These are phyloP conservation scores for Umbelopsis sp. DNA, from an alignment of 192 early-diverging fungal species.

Conservation along the genomic window DNA sequence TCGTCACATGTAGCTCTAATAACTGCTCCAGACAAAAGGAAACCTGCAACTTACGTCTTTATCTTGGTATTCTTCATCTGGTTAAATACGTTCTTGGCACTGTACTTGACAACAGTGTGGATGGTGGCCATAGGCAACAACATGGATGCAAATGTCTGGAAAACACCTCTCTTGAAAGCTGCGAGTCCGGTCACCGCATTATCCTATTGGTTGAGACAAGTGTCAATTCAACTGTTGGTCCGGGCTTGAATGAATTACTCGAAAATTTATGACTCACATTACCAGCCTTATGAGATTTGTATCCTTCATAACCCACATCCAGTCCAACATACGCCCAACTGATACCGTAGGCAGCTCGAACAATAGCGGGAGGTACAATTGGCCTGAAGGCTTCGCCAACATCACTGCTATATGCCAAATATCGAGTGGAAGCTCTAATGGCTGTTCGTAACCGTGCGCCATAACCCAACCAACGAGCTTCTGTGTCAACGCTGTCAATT, in stretches of 20 bases:
- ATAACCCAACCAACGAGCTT: conserved; percentile 58
- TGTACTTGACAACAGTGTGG: conserved; percentile 67
- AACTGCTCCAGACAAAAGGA: background rate
- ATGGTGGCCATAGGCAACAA: conserved; percentile 63
- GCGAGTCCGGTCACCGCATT: conserved; percentile 47
- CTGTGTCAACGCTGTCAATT: conserved; percentile 48
- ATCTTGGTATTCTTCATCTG: conserved; percentile 37
- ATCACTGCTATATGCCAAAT: conserved; percentile 70
- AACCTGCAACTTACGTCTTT: conserved; percentile 25
- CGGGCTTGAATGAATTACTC: too few relatives aligned
- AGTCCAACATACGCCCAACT: conserved; percentile 64
- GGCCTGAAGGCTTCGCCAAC: conserved; percentile 74
- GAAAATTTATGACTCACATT: conserved; percentile 26
- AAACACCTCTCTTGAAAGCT: conserved; percentile 59
- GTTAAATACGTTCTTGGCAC: conserved; percentile 45
- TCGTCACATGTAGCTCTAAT: conserved; percentile 3
- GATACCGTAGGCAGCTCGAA: conserved; percentile 64
- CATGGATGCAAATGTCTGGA: conserved; percentile 65
- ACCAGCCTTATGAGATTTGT: conserved; percentile 55
- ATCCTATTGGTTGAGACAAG: conserved; percentile 16
- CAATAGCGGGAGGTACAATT: conserved; percentile 53
- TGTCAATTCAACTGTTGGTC: background rate
- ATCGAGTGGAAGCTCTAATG: conserved; percentile 48
- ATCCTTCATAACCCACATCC: conserved; percentile 64
- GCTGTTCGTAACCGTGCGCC: conserved; percentile 50